A percentile compares a stretch with the other conserved stretches of the same genome.
Evolutionary conservation across 106 monocot species (phyloP).

Genomic region (Xerophyta viscosa): DNA sequence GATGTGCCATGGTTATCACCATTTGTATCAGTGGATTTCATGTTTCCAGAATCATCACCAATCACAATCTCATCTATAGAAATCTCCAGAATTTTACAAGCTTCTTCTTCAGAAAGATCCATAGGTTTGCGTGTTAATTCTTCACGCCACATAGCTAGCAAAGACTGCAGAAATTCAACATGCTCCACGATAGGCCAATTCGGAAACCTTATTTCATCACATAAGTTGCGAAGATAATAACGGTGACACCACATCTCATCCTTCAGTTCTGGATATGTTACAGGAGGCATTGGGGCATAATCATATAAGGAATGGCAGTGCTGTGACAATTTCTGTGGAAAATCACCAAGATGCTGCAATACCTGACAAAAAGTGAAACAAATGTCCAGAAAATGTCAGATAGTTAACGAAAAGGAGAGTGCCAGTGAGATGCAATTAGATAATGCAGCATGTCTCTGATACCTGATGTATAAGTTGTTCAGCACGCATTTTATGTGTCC

Average conservation of each 20-base stretch:
- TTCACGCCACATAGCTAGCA: conserved; percentile 99
- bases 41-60: conserved; percentile 25
- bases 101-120: conserved; percentile 99
- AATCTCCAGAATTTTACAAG: conserved; percentile 88
- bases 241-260: conserved; percentile 99
- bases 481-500: conserved; percentile 99
- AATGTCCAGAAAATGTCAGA: too few species aligned
- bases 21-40: conserved; percentile 15
- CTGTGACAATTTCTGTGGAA: conserved; percentile 93
- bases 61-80: conserved; percentile 72
- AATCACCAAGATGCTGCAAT: conserved; percentile 98
- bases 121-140: conserved; percentile 86
- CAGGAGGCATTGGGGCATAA: conserved; percentile 99
- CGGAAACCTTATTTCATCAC: conserved; percentile 96
- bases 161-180: conserved; percentile 93
- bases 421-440: too few species aligned
- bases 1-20: conserved; percentile 15
- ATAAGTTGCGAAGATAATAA: conserved; percentile 91
- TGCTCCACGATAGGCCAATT: conserved; percentile 99
- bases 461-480: conserved; percentile 95
- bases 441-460: neutral
- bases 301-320: conserved; percentile 97
- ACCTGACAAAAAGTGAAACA: conserved; percentile 70
- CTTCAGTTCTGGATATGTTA: conserved; percentile 90
- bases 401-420: too few species aligned